Conservation (phyloP, 164 flowering plant species). For the Santalum album region DNA sequence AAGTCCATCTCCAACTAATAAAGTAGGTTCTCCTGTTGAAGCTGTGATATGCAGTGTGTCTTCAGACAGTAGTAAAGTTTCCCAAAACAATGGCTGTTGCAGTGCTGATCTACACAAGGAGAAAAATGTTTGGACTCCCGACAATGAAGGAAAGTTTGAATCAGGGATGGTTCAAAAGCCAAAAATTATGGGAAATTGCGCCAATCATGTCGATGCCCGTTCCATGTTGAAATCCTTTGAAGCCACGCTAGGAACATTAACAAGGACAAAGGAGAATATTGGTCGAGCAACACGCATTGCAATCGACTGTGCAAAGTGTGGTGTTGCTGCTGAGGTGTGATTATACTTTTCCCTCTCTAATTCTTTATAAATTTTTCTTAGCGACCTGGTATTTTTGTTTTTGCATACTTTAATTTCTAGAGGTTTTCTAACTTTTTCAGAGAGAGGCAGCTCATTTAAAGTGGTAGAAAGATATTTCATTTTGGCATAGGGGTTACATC, state of each 20-base stretch:
- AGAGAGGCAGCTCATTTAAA: no score
- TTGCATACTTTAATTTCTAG: no score
- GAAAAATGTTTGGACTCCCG: background rate
- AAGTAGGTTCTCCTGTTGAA: conserved; percentile 18
- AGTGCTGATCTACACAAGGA: conserved; percentile 24
- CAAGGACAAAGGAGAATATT: conserved; percentile 92
- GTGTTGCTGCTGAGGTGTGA: conserved; percentile 65
- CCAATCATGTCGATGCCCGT: conserved; percentile 29
- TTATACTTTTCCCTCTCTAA: background rate
- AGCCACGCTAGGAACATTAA: conserved; percentile 44
- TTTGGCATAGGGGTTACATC: no score
- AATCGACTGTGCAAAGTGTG: conserved; percentile 82
- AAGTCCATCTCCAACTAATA: conserved; percentile 25
- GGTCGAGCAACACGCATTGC: conserved; percentile 91
- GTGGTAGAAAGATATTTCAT: no score
- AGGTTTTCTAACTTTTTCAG: no score
- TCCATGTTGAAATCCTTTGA: conserved; percentile 26
- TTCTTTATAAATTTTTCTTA: background rate
- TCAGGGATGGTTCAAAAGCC: conserved; percentile 14
- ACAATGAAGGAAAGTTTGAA: conserved; percentile 25
- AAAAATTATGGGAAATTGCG: conserved; percentile 25
- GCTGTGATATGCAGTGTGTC: conserved; percentile 21
- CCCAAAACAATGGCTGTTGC: conserved; percentile 26
- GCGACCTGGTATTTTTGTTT: background rate
- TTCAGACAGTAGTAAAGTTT: conserved; percentile 25